Evolutionary conservation across 2,329 filamentous ascomycete species (phyloP), one percentile per base, ranked within the genome.

Genomic region (Diaporthe batatas): DNA sequence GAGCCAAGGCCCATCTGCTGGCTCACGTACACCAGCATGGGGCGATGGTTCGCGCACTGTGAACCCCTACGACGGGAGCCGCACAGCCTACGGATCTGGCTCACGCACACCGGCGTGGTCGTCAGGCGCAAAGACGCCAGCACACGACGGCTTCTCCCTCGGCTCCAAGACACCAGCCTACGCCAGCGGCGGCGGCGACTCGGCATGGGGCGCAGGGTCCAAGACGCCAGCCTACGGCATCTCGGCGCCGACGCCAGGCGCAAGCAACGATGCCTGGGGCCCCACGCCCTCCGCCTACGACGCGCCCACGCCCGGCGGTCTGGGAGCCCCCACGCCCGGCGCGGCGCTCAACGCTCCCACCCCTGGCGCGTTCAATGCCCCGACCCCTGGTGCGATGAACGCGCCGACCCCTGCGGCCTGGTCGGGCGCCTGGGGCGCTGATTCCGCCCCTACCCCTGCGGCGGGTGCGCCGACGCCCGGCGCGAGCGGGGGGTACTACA

Each of bases 91-190:
- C 77, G 94, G 94, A 23, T 87, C 88, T 29, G 91, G 91, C 39
- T 88, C 88, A 62, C 90, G 93, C 69, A 95, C 92, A 1, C 93
- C 93, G 10, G 92, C 92, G 6, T 95, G 93, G 93, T 91, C 92
- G 73, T 92, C 94, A 2, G 93, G 93, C 68, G 90, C 92, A 70
- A 92, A 93, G 80, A 96, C 93, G 1, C 85, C 93, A 70, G 90
- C 90, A 25, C 85, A 87, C 18, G 89, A 92, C 78, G 86, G 87
- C 25, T 93, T 92, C 78, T 89, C 87, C 70, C 87, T 88, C 71
- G 92, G 92, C 10, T 91, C 90, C n/a, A 92, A 91, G 78, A 92
- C 90, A 16, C 91, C 89, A 57, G 92, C 87, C 69, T 94, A 91
- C 77, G 83, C 83, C 57, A 78, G 81, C 65, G 75, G 80, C 29